Base-by-base conservation (phyloP, 257 asterid species). In the Henckelia pumila region DNA sequence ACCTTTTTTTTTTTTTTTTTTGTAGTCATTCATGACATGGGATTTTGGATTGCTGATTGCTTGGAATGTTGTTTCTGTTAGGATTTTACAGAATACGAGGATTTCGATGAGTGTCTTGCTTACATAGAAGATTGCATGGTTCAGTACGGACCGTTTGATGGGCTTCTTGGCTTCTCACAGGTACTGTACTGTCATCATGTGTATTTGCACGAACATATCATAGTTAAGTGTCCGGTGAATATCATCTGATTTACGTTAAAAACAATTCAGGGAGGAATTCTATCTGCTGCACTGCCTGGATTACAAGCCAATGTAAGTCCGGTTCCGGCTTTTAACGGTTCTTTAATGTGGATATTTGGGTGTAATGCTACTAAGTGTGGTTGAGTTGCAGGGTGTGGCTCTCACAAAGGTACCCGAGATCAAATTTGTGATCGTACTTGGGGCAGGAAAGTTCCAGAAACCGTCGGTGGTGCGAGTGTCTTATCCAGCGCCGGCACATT, bases 141-240 rank as follows among this genome's bases (percentile, higher is more conserved):
- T 22, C 65, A 80, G 29, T 69, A 73, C 26, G 88, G 82, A 5
- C 85, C 88, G 20, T 75, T 80, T 35, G 88, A 83, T 47, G 88
- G 88, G 47, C 81, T 80, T 61, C 85, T 83, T 58, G 88, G 88
- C 56, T 83, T 83, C 66, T 83, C 88, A 7, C 88, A 79, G 85
- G 88, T 77, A 21, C 22, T 10, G 0, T 32, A 0, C 2, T 6
- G n/a, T 32, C 30, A 1, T 40, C 50, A 13, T 40, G n/a, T 40
- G 50, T 35, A 40, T 11, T 40, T 35, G 10, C 47, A 35, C 2
- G 47, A 40, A 13, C n/a, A 40, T 35, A 40, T 35, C 14, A 35
- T 28, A 2, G 14, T 30, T 14, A 0, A 8, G 44, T 9, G 14
- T 35, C 44, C 4, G 3, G 44, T 9, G 11, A 35, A 35, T 35